Conservation (phyloP, 352 stramenopile genomes). For the Phytophthora pinifolia region DNA sequence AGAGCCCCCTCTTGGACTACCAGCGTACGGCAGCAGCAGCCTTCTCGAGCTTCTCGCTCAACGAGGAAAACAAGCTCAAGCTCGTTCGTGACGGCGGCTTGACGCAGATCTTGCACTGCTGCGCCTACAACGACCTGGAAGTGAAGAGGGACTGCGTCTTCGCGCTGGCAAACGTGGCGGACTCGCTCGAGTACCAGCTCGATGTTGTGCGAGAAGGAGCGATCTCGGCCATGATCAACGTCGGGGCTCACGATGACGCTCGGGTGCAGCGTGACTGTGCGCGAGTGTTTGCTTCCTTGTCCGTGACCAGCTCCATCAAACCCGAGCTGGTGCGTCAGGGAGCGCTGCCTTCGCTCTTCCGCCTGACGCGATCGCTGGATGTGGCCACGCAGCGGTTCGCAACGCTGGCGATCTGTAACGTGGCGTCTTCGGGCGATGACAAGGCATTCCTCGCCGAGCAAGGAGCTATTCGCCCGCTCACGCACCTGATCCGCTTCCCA, state of each 20-base stretch:
- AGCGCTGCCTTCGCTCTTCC: constrained; percentile 89
- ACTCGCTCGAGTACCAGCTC: constrained; percentile 88
- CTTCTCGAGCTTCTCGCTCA: constrained; percentile 91
- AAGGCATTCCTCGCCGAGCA: constrained; percentile 92
- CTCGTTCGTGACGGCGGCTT: constrained; percentile 93
- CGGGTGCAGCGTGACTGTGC: constrained; percentile 93
- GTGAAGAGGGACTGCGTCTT: constrained; percentile 93
- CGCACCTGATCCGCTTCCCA: constrained; percentile 94
- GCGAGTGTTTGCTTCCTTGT: constrained; percentile 91
- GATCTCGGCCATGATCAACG: constrained; percentile 75
- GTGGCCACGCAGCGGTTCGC: constrained; percentile 93
- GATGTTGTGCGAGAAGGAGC: constrained; percentile 90
- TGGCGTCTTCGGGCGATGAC: constrained; percentile 76
- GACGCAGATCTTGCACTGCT: constrained; percentile 89
- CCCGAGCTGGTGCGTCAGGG: constrained; percentile 83
- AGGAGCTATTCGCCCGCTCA: constrained; percentile 91
- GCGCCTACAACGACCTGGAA: constrained; percentile 89
- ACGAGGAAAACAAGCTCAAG: constrained; percentile 94
- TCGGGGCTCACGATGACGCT: constrained; percentile 81
- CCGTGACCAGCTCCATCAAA: constrained; percentile 84
- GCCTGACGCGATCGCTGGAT: constrained; percentile 93
- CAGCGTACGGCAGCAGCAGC: constrained; percentile 92
- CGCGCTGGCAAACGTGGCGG: constrained; percentile 93
- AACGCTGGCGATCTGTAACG: constrained; percentile 94
- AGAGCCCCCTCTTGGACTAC: constrained; percentile 90